phyloP scores from a whole-genome alignment of 2,329 filamentous ascomycete genomes.

The Ophiognomonia clavigignenti-juglandacearum region DNA sequence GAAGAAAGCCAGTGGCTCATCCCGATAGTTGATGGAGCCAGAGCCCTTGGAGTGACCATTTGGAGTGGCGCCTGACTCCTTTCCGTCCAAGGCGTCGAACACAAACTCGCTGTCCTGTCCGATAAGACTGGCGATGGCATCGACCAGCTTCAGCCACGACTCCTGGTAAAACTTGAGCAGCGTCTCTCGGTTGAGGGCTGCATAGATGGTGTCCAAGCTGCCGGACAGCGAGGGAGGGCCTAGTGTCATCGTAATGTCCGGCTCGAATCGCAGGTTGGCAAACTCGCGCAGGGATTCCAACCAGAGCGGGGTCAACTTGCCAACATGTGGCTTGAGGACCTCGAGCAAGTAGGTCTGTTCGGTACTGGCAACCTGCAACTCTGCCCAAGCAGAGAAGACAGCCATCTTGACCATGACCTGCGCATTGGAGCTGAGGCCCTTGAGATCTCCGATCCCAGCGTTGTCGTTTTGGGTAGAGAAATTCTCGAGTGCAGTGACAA shows the following conservation, averaged over 20 bases:
- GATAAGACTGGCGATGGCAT: constrained; percentile 94
- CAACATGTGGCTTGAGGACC: constrained; percentile 86
- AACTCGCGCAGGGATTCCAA: constrained; percentile 90
- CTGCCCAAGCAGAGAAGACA: constrained; percentile 94
- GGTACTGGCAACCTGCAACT: constrained; percentile 88
- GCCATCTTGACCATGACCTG: constrained; percentile 99
- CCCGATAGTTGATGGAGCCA: constrained; percentile 87
- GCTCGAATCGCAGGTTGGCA: constrained; percentile 84
- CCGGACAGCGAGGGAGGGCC: constrained; percentile 77
- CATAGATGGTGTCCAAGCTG: constrained; percentile 89
- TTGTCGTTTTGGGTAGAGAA: constrained; percentile 79
- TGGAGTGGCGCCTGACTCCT: constrained; percentile 48
- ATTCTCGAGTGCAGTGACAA: constrained; percentile 86
- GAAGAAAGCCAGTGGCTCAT: constrained; percentile 97
- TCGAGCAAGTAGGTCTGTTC: constrained; percentile 87
- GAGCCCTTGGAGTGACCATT: constrained; percentile 56
- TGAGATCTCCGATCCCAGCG: constrained; percentile 86
- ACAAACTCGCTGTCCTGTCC: constrained; percentile 98
- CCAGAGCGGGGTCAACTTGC: constrained; percentile 87
- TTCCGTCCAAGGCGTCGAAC: constrained; percentile 92
- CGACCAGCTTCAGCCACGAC: constrained; percentile 92
- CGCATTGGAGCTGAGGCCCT: constrained; percentile 89
- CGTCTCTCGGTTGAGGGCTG: constrained; percentile 89
- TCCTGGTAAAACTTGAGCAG: constrained; percentile 94
- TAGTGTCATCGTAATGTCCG: constrained; percentile 88